phyloP scores from a whole-genome alignment of 2,329 filamentous ascomycete species.

The Arthroderma uncinatum region DNA sequence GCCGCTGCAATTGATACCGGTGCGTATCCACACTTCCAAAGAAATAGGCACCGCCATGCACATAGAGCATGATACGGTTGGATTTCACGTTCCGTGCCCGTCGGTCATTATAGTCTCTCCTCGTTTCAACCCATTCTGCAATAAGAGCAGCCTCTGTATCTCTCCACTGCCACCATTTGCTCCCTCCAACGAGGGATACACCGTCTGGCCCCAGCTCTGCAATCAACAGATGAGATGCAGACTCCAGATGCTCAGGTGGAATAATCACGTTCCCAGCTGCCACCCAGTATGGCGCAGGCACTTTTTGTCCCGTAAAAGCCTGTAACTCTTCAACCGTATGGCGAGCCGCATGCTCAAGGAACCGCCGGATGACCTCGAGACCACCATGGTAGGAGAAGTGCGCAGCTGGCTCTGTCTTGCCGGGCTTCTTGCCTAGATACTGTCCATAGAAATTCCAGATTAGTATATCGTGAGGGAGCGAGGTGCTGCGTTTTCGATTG shows the following conservation, averaged over 20 bases:
- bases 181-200: slow-evolving; percentile 63
- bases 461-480: slow-evolving; percentile 7
- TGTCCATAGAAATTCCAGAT: slow-evolving; percentile 27
- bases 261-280: slow-evolving; percentile 61
- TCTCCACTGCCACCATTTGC: slow-evolving; percentile 84
- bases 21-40: slow-evolving; percentile 95
- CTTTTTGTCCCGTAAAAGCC: slow-evolving; percentile 81
- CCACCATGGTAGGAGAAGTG: slow-evolving; percentile 93
- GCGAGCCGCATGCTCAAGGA: slow-evolving; percentile 72
- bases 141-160: slow-evolving; percentile 51
- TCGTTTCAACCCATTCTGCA: slow-evolving; percentile 97
- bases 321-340: slow-evolving; percentile 91
- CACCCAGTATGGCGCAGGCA: slow-evolving; percentile 81
- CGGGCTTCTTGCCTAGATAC: slow-evolving; percentile 70
- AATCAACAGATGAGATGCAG: slow-evolving; percentile 56
- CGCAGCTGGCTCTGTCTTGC: slow-evolving; percentile 69
- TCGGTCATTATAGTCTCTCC: slow-evolving; percentile 62
- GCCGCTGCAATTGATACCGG: slow-evolving; percentile 93
- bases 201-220: slow-evolving; percentile 69
- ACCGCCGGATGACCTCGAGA: slow-evolving; percentile 72
- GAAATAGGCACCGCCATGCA: slow-evolving; percentile 90
- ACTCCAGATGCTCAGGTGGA: slow-evolving; percentile 49
- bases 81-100: slow-evolving; percentile 50
- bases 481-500: slow-evolving; percentile 8
- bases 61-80: slow-evolving; percentile 77